Percentiles rank a stretch among this genome's conserved stretches.
Conservation (phyloP, 1,284 basidiomycete species). For the Grifola frondosa region DNA sequence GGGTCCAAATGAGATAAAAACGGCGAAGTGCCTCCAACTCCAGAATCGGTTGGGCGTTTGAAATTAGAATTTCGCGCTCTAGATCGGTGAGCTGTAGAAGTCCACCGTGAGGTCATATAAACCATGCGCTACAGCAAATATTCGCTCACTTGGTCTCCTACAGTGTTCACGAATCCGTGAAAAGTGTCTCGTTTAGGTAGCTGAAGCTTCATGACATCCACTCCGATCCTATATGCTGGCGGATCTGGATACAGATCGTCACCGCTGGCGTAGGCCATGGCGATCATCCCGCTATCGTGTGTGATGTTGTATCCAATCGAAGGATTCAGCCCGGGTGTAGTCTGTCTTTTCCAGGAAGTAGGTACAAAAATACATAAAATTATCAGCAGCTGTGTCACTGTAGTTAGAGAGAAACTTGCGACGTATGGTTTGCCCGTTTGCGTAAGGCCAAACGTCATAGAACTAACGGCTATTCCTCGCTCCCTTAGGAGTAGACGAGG, state of each 20-base stretch:
- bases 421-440: conserved; percentile 72
- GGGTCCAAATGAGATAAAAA: conserved; percentile 81
- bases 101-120: not conserved
- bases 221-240: conserved; percentile 62
- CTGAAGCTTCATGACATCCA: conserved; percentile 77
- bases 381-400: not conserved
- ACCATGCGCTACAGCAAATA: not conserved
- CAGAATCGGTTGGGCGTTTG: conserved; percentile 29
- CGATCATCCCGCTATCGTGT: conserved; percentile 73
- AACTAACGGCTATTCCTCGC: conserved; percentile 45
- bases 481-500: conserved; percentile 59
- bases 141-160: conserved; percentile 61
- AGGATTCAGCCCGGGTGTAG: conserved; percentile 41
- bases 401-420: conserved; percentile 37
- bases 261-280: conserved; percentile 62
- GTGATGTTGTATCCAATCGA: conserved; percentile 76
- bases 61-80: conserved; percentile 47
- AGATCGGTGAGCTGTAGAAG: conserved; percentile 52
- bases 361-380: not conserved
- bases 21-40: conserved; percentile 47
- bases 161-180: conserved; percentile 56
- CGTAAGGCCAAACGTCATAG: conserved; percentile 56
- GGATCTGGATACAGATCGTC: conserved; percentile 40
- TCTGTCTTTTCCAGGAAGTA: conserved; percentile 32
- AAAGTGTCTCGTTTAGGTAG: conserved; percentile 59